These are phyloP conservation scores for Phaeosphaeriaceae sp. DNA, from an alignment of 2,329 filamentous ascomycete species.

Conservation along the genomic window DNA sequence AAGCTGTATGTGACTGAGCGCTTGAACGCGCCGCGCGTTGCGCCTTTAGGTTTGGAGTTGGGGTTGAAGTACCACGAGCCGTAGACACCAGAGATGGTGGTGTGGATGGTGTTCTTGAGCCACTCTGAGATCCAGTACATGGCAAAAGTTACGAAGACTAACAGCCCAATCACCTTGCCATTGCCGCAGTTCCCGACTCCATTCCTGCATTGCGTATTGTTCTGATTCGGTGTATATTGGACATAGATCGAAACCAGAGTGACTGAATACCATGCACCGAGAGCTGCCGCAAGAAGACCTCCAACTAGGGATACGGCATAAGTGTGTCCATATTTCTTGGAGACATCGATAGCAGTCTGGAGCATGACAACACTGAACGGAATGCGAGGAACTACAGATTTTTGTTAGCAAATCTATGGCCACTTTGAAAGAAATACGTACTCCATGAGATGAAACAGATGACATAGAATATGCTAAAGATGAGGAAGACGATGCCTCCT, in stretches of 20 bases:
- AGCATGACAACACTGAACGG: slow-evolving; percentile 92
- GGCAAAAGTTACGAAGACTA: slow-evolving; percentile 88
- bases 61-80: slow-evolving; percentile 91
- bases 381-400: slow-evolving; percentile 68
- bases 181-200: slow-evolving; percentile 69
- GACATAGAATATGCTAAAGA: slow-evolving; percentile 80
- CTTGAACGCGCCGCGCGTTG: slow-evolving; percentile 82
- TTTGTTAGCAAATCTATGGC: neutral
- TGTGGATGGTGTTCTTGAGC: slow-evolving; percentile 92
- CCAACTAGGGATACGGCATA: slow-evolving; percentile 86
- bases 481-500: slow-evolving; percentile 83
- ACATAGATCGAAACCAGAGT: slow-evolving; percentile 87
- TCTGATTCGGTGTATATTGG: slow-evolving; percentile 72
- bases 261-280: slow-evolving; percentile 84
- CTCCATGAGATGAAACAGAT: slow-evolving; percentile 85
- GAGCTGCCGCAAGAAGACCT: slow-evolving; percentile 74
- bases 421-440: slow-evolving; percentile 53
- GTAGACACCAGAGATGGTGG: slow-evolving; percentile 85
- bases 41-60: slow-evolving; percentile 72
- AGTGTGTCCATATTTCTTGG: slow-evolving; percentile 82
- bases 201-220: slow-evolving; percentile 62
- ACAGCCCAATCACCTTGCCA: slow-evolving; percentile 80
- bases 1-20: slow-evolving; percentile 90
- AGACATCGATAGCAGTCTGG: slow-evolving; percentile 82
- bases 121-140: slow-evolving; percentile 95